Conservation (phyloP, 192 early-diverging fungal species). For the Thoreauomyces humboldtii region DNA sequence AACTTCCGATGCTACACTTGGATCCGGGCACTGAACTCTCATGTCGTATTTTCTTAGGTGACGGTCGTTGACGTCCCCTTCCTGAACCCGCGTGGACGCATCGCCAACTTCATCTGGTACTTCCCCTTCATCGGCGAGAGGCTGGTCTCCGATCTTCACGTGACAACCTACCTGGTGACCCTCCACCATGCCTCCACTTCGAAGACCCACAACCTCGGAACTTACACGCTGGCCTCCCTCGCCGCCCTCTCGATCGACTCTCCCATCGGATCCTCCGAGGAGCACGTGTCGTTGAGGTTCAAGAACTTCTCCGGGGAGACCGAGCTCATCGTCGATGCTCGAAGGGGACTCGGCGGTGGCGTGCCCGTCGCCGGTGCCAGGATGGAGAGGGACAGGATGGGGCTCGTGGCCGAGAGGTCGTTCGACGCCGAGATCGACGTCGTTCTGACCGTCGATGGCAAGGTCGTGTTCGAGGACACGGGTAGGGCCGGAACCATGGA, state of each 20-base stretch:
- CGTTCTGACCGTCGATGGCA: neutral
- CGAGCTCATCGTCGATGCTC: neutral
- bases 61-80: conserved; percentile 1
- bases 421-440: conserved; percentile 5
- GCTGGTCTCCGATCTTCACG: neutral
- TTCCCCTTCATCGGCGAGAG: neutral
- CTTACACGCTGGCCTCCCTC: neutral
- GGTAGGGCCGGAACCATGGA: neutral
- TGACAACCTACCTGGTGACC: neutral
- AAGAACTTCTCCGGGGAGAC: neutral
- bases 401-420: neutral
- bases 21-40: too few relatives aligned
- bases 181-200: neutral
- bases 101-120: neutral
- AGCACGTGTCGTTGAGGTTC: neutral
- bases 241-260: neutral
- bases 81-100: neutral
- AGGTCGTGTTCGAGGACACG: neutral
- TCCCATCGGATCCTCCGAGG: too few relatives aligned
- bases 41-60: too few relatives aligned
- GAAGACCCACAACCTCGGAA: neutral
- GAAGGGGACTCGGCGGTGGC: neutral
- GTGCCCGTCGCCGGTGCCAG: conserved; percentile 4
- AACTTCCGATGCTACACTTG: too few relatives aligned
- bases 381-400: neutral